phyloP scores from a whole-genome alignment of 1,284 basidiomycete genomes.

The Coniophora puteana region DNA sequence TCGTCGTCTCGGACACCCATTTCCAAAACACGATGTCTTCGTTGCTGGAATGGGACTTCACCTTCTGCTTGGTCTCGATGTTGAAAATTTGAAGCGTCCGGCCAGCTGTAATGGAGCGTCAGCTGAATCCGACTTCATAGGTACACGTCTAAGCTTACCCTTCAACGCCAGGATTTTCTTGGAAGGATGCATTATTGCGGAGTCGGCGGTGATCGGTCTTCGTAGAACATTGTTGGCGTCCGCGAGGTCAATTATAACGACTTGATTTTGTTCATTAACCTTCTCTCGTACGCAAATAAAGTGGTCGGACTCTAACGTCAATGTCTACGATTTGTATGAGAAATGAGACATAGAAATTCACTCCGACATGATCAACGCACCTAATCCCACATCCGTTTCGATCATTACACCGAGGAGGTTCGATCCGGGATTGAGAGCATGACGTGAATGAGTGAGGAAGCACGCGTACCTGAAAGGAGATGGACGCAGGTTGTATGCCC shows the following conservation, averaged over 20 bases:
- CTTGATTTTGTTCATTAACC: constrained; percentile 89
- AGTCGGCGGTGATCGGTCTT: constrained; percentile 95
- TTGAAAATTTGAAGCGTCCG: constrained; percentile 98
- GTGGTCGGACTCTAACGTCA: constrained; percentile 96
- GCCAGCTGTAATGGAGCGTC: constrained; percentile 54
- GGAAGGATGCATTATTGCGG: constrained; percentile 97
- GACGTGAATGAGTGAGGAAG: constrained; percentile 27
- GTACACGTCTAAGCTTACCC: constrained; percentile 44
- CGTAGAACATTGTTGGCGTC: constrained; percentile 96
- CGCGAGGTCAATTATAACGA: constrained; percentile 94
- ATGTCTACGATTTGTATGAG: constrained; percentile 48
- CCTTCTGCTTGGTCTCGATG: constrained; percentile 95
- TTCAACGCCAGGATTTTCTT: constrained; percentile 98
- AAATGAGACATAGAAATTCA: constrained; percentile 5
- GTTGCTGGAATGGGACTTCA: constrained; percentile 92
- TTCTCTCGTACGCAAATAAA: constrained; percentile 94
- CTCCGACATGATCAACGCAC: constrained; percentile 20
- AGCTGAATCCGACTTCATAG: constrained; percentile 1
- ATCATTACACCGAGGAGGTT: too few relatives aligned
- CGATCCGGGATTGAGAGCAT: constrained; percentile 23
- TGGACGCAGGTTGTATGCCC: constrained; percentile 94
- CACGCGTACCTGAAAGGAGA: constrained; percentile 87
- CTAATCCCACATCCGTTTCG: too few relatives aligned
- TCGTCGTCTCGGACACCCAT: constrained; percentile 89
- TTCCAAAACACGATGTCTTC: constrained; percentile 99